Evolutionary conservation across 2,329 filamentous ascomycete species (phyloP), one percentile per base, ranked within the genome.

Genomic region (Drechmeria coniospora): DNA sequence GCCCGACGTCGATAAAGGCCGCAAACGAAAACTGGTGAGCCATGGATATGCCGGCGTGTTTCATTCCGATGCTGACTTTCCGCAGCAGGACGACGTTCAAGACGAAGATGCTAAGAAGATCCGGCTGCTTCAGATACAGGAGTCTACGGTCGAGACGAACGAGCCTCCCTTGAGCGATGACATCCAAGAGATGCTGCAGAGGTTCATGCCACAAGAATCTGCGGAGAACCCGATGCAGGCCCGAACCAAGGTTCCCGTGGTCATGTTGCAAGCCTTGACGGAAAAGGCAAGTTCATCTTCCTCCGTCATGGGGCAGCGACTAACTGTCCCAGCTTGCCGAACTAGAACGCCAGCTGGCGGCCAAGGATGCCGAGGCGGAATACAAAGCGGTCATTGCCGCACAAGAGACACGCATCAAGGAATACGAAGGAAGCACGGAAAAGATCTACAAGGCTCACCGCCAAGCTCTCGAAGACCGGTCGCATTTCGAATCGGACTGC

Each of bases 1-100:
- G 5, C 18, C 29, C 5, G 37, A 46, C n/a, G 26, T 28, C 21
- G 43, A 40, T 12, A 44, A 36, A 16, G 49, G 42, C 12, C 54
- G 56, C 11, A 71, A 72, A 38, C 61, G 64, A 19, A 60, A 59
- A 35, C 46, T 56, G 31, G 63, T 66, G 47, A 54, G 60, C 42
- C 6, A 2, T n/a, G n/a, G n/a, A n/a, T n/a, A n/a, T 14, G 15
- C 8, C 21, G 5, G 10, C 6, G 10, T 18, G 11, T 6, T 23
- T 17, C 19, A 25, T 25, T 26, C 25, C 11, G 27, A 13, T n/a
- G 6, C 15, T 21, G 25, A 11, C 26, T 38, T 8, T 11, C 6
- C 12, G 1, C 3, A 17, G 32, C 39, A 53, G 17, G 53, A 56
- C 15, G 47, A 49, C 8, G 46, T 49, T 17, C 48, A 51, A 19